Evolutionary conservation across 768 basidiomycete species (phyloP), one percentile per base, ranked within the genome.

Genomic region (Agrocybe praecox): DNA sequence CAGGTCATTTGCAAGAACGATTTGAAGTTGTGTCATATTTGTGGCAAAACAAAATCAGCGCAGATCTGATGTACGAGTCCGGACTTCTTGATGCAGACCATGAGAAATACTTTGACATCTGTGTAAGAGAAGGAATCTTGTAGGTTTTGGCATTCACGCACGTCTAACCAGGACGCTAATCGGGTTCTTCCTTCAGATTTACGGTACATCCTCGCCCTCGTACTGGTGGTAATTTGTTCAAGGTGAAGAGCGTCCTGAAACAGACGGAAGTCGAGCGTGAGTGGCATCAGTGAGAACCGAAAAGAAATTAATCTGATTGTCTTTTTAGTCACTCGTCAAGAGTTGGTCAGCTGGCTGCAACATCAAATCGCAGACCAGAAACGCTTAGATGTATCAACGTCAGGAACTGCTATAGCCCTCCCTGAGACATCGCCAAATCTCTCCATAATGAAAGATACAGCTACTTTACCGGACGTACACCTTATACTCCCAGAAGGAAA

Each of bases 61-160:
- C 91, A 0, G 92, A 94, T 70, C 74, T 94, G 52, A 92, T 94
- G 89, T 94, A 94, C 63, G 92, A 94, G 58, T 80, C 83, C 2
- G 88, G 84, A 12, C 67, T 93, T 40, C 75, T 77, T 6, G 86
- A 87, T 53, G 67, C 74, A 4, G 87, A 88, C 48, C 81, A 84
- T 55, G 88, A 90, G 71, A 84, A 80, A 51, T 78, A 88, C 61
- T 69, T 84, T 21, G 90, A 89, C 46, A 71, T 81, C 22, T 94
- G 92, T 65, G 74, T 74, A n/a, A 74, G 85, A n/a, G 92, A 94
- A 69, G 92, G 92, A 11, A 92, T 94, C 40, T 64, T 94, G 92
- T 93, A 62, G 54, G 86, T 74, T 14, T 29, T 36, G 3, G 2
- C 10, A 4, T 18, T 26, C 32, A 0, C 19, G 17, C 15, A 40